These are phyloP conservation scores for Prunus mongolica DNA, from an alignment of 306 rosid genomes.

Conservation along the genomic window DNA sequence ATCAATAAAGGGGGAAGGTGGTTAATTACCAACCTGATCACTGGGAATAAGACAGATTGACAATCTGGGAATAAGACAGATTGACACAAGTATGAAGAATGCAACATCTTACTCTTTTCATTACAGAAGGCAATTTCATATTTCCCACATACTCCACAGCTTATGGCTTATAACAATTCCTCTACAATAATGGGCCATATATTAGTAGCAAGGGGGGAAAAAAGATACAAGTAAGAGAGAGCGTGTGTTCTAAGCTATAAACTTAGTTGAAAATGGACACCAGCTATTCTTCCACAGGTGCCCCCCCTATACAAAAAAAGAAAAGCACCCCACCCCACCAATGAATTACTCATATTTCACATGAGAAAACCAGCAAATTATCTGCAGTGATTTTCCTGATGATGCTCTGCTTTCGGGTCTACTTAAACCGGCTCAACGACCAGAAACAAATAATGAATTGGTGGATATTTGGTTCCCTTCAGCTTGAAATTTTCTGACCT, in stretches of 20 bases:
- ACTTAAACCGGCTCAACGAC: conserved; percentile 53
- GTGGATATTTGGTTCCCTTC: conserved; percentile 69
- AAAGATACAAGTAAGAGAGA: conserved; percentile 25
- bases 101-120: conserved; percentile 32
- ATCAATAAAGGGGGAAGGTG: neutral
- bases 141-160: conserved; percentile 42
- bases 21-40: neutral
- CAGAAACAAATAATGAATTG: conserved; percentile 88
- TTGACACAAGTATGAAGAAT: conserved; percentile 7
- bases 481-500: conserved; percentile 66
- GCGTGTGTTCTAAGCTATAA: conserved; percentile 39
- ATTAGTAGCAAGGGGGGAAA: conserved; percentile 33
- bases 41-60: neutral
- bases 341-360: conserved; percentile 29
- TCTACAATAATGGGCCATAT: conserved; percentile 59
- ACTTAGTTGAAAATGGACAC: conserved; percentile 51
- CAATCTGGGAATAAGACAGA: neutral
- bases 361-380: conserved; percentile 25
- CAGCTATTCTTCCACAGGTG: conserved; percentile 37
- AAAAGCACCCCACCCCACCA: conserved; percentile 7
- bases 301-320: conserved; percentile 44
- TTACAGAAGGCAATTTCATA: conserved; percentile 31
- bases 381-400: conserved; percentile 24
- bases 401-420: conserved; percentile 34
- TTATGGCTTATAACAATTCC: conserved; percentile 33